Percentiles rank a stretch among this genome's conserved stretches.
phyloP scores from a whole-genome alignment of 345 rosid genomes.

The Theobroma cacao region DNA sequence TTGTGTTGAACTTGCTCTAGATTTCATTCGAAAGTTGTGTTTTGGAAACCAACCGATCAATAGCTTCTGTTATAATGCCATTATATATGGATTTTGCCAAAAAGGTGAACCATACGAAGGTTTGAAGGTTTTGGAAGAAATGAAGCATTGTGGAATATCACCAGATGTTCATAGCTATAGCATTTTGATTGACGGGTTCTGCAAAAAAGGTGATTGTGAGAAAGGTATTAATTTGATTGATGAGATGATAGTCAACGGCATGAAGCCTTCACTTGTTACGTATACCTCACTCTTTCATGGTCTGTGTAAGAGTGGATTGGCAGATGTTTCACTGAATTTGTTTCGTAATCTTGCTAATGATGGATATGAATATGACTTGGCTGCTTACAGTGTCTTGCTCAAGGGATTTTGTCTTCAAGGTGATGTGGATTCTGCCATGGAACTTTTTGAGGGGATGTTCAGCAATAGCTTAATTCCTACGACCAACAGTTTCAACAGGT shows the following conservation, averaged over 20 bases:
- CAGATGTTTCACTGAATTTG: constrained; percentile 21
- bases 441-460: constrained; percentile 40
- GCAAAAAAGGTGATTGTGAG: constrained; percentile 38
- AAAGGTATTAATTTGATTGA: constrained; percentile 35
- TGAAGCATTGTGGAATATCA: constrained; percentile 32
- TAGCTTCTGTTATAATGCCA: constrained; percentile 49
- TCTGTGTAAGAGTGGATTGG: constrained; percentile 34
- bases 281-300: constrained; percentile 34
- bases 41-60: constrained; percentile 25
- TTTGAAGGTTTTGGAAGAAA: constrained; percentile 42
- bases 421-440: constrained; percentile 38
- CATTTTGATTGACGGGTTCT: constrained; percentile 47
- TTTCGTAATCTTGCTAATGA: constrained; percentile 28
- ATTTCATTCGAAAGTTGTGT: constrained; percentile 25
- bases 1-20: constrained; percentile 30
- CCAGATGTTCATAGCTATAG: constrained; percentile 52
- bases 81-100: constrained; percentile 51
- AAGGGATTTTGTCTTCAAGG: constrained; percentile 34
- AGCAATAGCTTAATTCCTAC: constrained; percentile 30
- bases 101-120: constrained; percentile 37
- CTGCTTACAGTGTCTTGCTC: constrained; percentile 36
- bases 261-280: constrained; percentile 41
- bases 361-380: constrained; percentile 37
- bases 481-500: constrained; percentile 23
- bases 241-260: constrained; percentile 33